phyloP scores from a whole-genome alignment of 441 rosid species.

The Erysimum cheiri region DNA sequence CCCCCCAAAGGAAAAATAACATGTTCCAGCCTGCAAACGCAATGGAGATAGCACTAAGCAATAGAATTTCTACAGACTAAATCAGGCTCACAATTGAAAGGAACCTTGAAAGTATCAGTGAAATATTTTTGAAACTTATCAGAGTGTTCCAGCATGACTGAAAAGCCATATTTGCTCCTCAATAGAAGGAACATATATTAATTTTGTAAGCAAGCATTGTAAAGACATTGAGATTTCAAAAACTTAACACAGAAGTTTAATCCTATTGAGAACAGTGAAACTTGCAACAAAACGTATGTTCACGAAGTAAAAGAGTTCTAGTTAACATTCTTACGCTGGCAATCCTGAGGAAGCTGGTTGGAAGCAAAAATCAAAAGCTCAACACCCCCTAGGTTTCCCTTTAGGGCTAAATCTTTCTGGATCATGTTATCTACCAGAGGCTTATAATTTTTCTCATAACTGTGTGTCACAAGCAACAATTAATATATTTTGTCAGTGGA shows the following conservation, averaged over 20 bases:
- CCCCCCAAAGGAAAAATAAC: slow-evolving; percentile 91
- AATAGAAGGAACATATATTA: slow-evolving; percentile 18
- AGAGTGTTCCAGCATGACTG: slow-evolving; percentile 1
- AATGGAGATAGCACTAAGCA: slow-evolving; percentile 18
- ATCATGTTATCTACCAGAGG: slow-evolving; percentile 81
- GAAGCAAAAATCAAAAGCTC: slow-evolving; percentile 93
- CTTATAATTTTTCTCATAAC: slow-evolving; percentile 82
- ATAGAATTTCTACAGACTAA: slow-evolving; percentile 13
- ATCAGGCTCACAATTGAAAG: slow-evolving; percentile 6
- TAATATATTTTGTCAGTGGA: slow-evolving; percentile 13
- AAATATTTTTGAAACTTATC: slow-evolving; percentile 11
- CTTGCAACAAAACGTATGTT: slow-evolving; percentile 22
- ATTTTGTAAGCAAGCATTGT: slow-evolving; percentile 22
- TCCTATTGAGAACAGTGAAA: slow-evolving; percentile 13
- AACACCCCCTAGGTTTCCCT: slow-evolving; percentile 72
- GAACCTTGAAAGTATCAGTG: slow-evolving; percentile 1
- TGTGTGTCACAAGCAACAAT: slow-evolving; percentile 49
- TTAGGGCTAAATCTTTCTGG: slow-evolving; percentile 83
- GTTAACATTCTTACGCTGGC: slow-evolving; percentile 73
- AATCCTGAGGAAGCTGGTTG: slow-evolving; percentile 80
- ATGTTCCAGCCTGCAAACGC: slow-evolving; percentile 87
- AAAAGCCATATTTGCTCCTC: slow-evolving; percentile 38
- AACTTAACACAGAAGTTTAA: slow-evolving; percentile 7
- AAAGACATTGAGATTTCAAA: slow-evolving; percentile 11
- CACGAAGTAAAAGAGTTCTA: slow-evolving; percentile 26